Evolutionary conservation across 2,329 filamentous ascomycete species (phyloP).

Genomic region (Epichloe brachyelytri): DNA sequence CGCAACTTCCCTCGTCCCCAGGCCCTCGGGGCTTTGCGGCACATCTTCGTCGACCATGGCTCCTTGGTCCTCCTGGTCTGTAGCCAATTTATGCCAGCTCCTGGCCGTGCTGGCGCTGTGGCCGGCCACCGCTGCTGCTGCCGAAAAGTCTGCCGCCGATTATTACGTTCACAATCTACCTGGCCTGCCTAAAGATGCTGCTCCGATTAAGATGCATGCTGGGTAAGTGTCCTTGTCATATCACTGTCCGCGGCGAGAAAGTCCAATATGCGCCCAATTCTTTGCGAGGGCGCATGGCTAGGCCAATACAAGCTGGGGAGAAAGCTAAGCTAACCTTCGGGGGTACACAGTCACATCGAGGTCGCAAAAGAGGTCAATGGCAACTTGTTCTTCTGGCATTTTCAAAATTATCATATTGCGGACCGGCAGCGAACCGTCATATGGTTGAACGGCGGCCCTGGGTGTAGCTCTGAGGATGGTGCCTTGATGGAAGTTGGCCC

Average conservation of each 20-base stretch:
- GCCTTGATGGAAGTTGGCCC: conserved; percentile 93
- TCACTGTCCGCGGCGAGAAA: neutral
- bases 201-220: conserved; percentile 92
- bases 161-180: conserved; percentile 83
- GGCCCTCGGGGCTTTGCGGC: neutral
- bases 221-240: conserved; percentile 47
- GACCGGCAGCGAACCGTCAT: conserved; percentile 83
- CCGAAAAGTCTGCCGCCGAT: conserved; percentile 43
- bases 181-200: conserved; percentile 59
- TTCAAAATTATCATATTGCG: conserved; percentile 88
- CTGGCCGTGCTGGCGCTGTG: conserved; percentile 29
- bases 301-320: neutral
- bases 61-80: neutral
- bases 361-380: conserved; percentile 74
- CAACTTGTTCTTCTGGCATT: conserved; percentile 98
- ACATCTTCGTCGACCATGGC: conserved; percentile 2
- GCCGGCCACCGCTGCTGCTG: conserved; percentile 21
- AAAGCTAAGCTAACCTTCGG: neutral
- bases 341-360: conserved; percentile 65
- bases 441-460: conserved; percentile 94
- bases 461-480: conserved; percentile 95
- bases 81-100: conserved; percentile 8
- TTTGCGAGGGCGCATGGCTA: neutral
- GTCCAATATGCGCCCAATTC: neutral
- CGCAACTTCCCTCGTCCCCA: neutral